Evolutionary conservation across 2,329 filamentous ascomycete species (phyloP), one percentile per base, ranked within the genome.

Genomic region (Monilinia polystroma): DNA sequence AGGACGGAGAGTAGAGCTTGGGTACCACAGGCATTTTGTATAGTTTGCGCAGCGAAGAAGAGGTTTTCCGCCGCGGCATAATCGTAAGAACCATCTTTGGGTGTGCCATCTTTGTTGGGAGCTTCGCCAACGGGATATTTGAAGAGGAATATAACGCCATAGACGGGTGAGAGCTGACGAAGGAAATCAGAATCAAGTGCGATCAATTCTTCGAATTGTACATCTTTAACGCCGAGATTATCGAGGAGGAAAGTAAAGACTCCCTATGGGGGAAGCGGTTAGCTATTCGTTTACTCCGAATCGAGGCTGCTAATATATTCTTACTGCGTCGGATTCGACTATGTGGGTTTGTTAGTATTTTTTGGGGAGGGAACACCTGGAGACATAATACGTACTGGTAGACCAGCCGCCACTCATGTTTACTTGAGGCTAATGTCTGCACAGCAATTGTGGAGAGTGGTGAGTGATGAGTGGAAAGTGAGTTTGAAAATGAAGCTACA

Each of bases 71-170:
- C 82, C 18, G 92, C 92, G 20, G 82, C 83, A 72, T 87, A 82
- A 80, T 97, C 93, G 78, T 92, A 97, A 45, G 81, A 83, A 69
- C 95, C 95, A 77, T 98, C 93, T 71, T 87, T 85, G 0, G 93
- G 93, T 53, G 84, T 79, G 51, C 74, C 75, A 58, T 80, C 69
- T 78, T 79, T 49, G 81, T 86, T 81, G 83, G 89, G 73, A 82
- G 85, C 68, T 79, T 85, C 82, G 76, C 90, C 88, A 69, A 87
- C 93, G 62, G 87, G 91, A 80, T 91, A 99, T 81, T 97, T 98
- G 88, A 99, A 99, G 78, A 99, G 91, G 80, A 99, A 99, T 76
- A 99, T 97, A 72, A 99, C 92, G 75, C 95, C 95, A 81, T 97
- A 96, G 64, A 97, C 84, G 23, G 91, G 90, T 73, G 90, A 88